Percentiles rank a stretch among this genome's conserved stretches.
These are phyloP conservation scores for Pugionium dolabratum DNA, from an alignment of 345 rosid genomes.

Conservation along the genomic window DNA sequence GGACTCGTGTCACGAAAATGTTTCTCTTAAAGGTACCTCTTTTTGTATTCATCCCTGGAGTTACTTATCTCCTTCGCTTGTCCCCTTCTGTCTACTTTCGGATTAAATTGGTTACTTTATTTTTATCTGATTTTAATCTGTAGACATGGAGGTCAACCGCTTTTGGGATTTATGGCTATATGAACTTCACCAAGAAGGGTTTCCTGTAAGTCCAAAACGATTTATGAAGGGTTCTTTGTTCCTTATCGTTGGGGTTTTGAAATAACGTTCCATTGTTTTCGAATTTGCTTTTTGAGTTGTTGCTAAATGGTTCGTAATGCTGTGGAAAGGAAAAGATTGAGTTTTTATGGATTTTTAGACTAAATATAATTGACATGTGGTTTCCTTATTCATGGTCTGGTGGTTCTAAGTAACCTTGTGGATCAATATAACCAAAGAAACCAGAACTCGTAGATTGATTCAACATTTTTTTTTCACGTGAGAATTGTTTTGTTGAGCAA, in stretches of 20 bases:
- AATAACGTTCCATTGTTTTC: neutral
- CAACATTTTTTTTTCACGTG: neutral
- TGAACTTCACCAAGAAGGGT: constrained; percentile 78
- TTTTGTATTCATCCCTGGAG: neutral
- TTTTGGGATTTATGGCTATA: constrained; percentile 73
- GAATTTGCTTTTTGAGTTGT: neutral
- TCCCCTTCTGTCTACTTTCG: neutral
- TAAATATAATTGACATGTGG: neutral
- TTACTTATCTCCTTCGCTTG: neutral
- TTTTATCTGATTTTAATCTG: constrained; percentile 15
- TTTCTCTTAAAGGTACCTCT: constrained; percentile 66
- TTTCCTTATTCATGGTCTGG: neutral
- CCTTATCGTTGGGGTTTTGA: no score
- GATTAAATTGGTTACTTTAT: neutral
- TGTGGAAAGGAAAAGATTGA: neutral
- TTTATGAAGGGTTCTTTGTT: no score
- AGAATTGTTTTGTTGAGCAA: neutral
- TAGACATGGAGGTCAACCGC: constrained; percentile 82
- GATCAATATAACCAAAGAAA: neutral
- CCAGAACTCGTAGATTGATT: neutral
- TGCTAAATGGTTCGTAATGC: neutral
- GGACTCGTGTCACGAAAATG: constrained; percentile 39
- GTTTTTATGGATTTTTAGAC: neutral
- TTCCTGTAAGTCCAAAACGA: constrained; percentile 56
- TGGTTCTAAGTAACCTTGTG: neutral